These are phyloP conservation scores for Sporodiniella umbellata DNA, from an alignment of 371 early-diverging fungal genomes.

Conservation along the genomic window DNA sequence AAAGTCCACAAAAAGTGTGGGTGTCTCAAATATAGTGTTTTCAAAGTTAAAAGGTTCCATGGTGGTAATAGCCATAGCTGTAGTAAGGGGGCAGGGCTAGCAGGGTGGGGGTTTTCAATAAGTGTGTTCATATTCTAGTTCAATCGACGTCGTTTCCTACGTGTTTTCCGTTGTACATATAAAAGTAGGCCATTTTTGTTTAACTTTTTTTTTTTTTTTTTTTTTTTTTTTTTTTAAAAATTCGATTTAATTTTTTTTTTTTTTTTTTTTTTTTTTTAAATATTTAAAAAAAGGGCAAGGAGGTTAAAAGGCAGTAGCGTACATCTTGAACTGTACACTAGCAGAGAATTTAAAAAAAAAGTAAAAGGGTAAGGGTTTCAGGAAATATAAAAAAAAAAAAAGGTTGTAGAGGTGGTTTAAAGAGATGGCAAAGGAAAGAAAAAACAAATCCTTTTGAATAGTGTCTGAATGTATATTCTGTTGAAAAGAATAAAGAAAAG, in stretches of 20 bases:
- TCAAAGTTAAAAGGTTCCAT: constrained; percentile 4
- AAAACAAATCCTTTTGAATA: neutral
- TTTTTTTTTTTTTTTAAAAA: no score
- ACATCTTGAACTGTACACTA: constrained; percentile 21
- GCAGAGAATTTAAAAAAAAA: neutral
- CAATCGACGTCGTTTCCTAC: constrained; percentile 47
- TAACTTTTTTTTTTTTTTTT: constrained; percentile 3
- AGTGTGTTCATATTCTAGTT: constrained; percentile 8
- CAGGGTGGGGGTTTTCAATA: neutral
- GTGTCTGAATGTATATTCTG: no score
- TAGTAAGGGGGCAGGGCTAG: no score
- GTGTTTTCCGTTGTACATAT: constrained; percentile 44
- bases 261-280: constrained; percentile 15
- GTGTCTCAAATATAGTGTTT: constrained; percentile 21
- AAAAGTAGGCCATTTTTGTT: constrained; percentile 36
- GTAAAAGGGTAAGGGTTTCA: constrained; percentile 19
- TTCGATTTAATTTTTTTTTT: constrained; percentile 2
- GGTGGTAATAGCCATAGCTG: no score
- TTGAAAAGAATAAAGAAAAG: neutral
- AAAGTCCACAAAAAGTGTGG: constrained; percentile 19
- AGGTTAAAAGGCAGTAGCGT: constrained; percentile 24
- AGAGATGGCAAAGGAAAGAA: neutral
- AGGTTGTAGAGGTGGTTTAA: neutral
- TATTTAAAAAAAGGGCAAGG: constrained; percentile 9
- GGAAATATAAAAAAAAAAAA: neutral